Percentiles rank a stretch among this genome's conserved stretches.
Conservation (phyloP, 2,329 filamentous ascomycete species). For the Fusarium mangiferae region DNA sequence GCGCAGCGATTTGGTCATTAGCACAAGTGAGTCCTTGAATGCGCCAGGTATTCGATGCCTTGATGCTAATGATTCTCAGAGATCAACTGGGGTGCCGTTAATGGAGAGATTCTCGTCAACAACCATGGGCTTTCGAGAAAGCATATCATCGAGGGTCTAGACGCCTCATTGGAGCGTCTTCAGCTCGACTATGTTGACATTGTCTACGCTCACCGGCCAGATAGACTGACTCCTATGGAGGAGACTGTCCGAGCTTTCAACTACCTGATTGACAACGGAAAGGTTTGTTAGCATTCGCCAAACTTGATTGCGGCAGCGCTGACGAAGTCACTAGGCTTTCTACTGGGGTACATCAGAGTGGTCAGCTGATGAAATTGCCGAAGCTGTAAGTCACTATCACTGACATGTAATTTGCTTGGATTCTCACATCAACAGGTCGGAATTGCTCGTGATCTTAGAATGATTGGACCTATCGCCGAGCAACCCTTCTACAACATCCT, state of each 20-base stretch:
- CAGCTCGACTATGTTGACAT: constrained; percentile 72
- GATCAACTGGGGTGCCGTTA: constrained; percentile 73
- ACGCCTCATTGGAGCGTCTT: constrained; percentile 66
- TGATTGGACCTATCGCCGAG: constrained; percentile 73
- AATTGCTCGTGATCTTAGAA: constrained; percentile 67
- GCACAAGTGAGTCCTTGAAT: constrained; percentile 56
- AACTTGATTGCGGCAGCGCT: neutral
- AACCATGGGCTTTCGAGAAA: constrained; percentile 74
- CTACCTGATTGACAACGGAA: constrained; percentile 73
- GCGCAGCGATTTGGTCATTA: constrained; percentile 69
- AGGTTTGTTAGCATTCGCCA: constrained; percentile 43
- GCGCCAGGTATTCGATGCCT: rapidly evolving
- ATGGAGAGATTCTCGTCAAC: constrained; percentile 71
- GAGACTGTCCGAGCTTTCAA: constrained; percentile 78
- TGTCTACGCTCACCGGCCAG: constrained; percentile 76
- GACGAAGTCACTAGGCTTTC: constrained; percentile 54
- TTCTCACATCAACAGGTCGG: constrained; percentile 52
- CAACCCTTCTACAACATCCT: constrained; percentile 77
- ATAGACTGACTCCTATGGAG: constrained; percentile 75
- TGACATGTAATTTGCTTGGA: rapidly evolving
- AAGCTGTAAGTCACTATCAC: constrained; percentile 55
- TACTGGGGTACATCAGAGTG: constrained; percentile 75
- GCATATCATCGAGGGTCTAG: constrained; percentile 68
- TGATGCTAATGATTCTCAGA: constrained; percentile 42
- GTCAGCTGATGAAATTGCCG: constrained; percentile 74